phyloP scores from a whole-genome alignment of 2,329 filamentous ascomycete species.

The Alternaria sp. region DNA sequence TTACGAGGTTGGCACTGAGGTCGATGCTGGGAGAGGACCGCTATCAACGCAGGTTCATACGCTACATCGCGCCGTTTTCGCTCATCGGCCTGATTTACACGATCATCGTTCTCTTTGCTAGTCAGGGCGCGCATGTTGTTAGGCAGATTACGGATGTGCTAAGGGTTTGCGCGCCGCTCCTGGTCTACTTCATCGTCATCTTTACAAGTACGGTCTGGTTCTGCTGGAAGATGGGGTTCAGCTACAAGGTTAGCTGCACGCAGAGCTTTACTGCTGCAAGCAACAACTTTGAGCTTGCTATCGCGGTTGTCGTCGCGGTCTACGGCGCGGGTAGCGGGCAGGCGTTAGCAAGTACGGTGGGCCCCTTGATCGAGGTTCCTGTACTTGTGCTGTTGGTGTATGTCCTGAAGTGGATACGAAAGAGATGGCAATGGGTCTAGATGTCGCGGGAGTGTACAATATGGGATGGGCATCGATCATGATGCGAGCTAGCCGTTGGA shows the following conservation, averaged over 20 bases:
- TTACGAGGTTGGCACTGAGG: constrained; percentile 72
- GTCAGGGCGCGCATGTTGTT: constrained; percentile 80
- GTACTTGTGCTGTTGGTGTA: constrained; percentile 81
- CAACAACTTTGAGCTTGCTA: constrained; percentile 92
- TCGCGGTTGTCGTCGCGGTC: constrained; percentile 83
- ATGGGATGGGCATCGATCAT: background rate
- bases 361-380: constrained; percentile 85
- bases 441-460: background rate
- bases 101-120: constrained; percentile 84
- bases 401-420: constrained; percentile 66
- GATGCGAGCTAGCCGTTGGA: background rate
- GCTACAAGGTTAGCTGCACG: constrained; percentile 72
- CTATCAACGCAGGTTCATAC: constrained; percentile 75
- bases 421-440: constrained; percentile 60
- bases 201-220: constrained; percentile 73
- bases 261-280: constrained; percentile 91
- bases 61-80: constrained; percentile 73
- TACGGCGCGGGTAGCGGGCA: constrained; percentile 81
- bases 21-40: constrained; percentile 61
- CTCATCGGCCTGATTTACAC: constrained; percentile 86
- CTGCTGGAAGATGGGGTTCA: constrained; percentile 71
- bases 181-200: constrained; percentile 80
- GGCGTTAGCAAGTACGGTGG: constrained; percentile 81
- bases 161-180: constrained; percentile 77
- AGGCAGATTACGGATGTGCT: constrained; percentile 84